Evolutionary conservation across 495 filamentous ascomycete genomes (phyloP), one percentile per base, ranked within the genome.

Genomic region (Emericellopsis terricola): DNA sequence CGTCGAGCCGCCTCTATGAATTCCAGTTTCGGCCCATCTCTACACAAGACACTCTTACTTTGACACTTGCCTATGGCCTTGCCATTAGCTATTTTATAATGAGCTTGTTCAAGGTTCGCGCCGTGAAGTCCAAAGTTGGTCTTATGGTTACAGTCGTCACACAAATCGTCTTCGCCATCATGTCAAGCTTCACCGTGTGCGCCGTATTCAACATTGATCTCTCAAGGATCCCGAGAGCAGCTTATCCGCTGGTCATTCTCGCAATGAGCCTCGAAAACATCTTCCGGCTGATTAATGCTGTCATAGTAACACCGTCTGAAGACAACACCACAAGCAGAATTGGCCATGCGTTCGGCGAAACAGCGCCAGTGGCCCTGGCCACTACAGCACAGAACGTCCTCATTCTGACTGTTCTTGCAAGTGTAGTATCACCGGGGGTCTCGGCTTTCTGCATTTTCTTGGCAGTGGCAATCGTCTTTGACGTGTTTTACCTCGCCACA

Each of bases 201-300:
- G 70, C 68, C 27, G 59, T 75, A 20, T 53, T 74, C 34, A 69
- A 70, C 38, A 55, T 75, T 36, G 67, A 74, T 33, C 54, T 76
- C 2, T 73, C 71, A 26, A 60, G 65, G 33, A 58, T 76, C 33
- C 71, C 71, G 3, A 58, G 59, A 39, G 62, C 69, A 28, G 65
- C 67, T 18, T 83, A 78, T 50, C 78, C 78, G 0, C 63, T 78
- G 7, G 74, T 80, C n/a, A 62, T 81, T 10, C 59, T 81, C 26
- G 64, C 65, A 20, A 70, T 79, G 48, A 78, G 78, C 32, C 53
- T 80, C 29, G 75, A 81, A 40, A 81, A 81, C 42, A 77, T 77
- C 38, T 69, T 80, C 47, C 62, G 73, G 21, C 59, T 83, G 33
- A 76, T 81, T 42, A 80, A 81, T 41, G 69, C 70, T 0, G 70